Evolutionary conservation across 345 rosid genomes (phyloP).

Genomic region (Anastatica hierochuntica): DNA sequence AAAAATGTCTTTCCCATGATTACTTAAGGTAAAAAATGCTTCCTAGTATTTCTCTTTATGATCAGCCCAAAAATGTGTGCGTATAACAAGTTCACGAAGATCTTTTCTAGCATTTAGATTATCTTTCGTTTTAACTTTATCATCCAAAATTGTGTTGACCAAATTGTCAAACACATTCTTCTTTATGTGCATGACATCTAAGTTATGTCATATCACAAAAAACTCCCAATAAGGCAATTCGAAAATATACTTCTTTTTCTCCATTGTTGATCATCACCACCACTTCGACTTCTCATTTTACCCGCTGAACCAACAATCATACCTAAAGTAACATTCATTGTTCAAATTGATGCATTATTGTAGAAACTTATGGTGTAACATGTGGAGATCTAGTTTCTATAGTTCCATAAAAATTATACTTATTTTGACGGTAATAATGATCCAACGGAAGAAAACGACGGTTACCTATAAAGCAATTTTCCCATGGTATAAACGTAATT

Average conservation of each 20-base stretch:
- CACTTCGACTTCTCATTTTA: background rate
- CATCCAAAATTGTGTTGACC: background rate
- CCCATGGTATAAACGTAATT: background rate
- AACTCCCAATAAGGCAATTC: too few species aligned
- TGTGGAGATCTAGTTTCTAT: background rate
- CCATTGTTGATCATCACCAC: background rate
- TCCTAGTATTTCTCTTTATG: background rate
- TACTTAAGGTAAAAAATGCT: background rate
- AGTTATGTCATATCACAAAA: too few species aligned
- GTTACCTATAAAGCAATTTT: background rate
- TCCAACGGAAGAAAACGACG: background rate
- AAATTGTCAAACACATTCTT: background rate
- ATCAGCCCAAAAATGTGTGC: background rate
- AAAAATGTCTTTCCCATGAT: background rate
- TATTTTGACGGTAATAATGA: background rate
- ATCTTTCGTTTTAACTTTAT: background rate
- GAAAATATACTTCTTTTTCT: background rate
- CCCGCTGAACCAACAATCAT: background rate
- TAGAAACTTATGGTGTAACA: background rate
- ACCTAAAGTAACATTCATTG: background rate
- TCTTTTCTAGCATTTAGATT: background rate
- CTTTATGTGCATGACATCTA: background rate
- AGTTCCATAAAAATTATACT: too few species aligned
- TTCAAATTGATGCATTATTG: background rate
- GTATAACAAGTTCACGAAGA: background rate